Conservation (phyloP, 331 rosid species). For the Phaseolus coccineus region DNA sequence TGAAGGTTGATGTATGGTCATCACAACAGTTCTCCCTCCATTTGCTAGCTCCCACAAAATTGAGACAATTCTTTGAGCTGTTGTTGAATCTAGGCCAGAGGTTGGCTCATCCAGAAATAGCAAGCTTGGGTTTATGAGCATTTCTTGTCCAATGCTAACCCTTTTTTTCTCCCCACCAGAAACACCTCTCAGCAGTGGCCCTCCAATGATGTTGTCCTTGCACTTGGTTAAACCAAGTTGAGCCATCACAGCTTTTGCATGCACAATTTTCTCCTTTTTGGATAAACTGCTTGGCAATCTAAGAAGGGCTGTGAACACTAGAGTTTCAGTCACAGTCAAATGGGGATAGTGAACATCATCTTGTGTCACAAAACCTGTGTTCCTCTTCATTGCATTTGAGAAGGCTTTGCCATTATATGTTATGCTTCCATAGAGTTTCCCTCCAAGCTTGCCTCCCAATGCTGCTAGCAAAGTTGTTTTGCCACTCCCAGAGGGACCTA, state of each 20-base stretch:
- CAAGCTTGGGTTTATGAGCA: slow-evolving; percentile 73
- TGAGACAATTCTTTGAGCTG: slow-evolving; percentile 64
- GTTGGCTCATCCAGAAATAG: slow-evolving; percentile 77
- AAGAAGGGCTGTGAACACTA: slow-evolving; percentile 68
- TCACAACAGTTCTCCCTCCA: slow-evolving; percentile 62
- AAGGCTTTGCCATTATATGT: slow-evolving; percentile 61
- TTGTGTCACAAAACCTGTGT: slow-evolving; percentile 69
- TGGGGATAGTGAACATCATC: slow-evolving; percentile 71
- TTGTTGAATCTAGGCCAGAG: slow-evolving; percentile 74
- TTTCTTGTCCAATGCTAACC: slow-evolving; percentile 78
- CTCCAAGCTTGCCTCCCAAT: slow-evolving; percentile 62
- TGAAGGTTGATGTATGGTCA: slow-evolving; percentile 83
- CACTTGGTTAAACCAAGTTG: slow-evolving; percentile 64
- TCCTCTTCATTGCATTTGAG: slow-evolving; percentile 60
- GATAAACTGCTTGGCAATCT: slow-evolving; percentile 57
- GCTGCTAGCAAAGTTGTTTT: slow-evolving; percentile 74
- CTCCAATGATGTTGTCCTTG: slow-evolving; percentile 58
- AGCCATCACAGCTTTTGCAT: slow-evolving; percentile 52
- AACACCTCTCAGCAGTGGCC: slow-evolving; percentile 53
- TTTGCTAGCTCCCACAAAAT: slow-evolving; percentile 62
- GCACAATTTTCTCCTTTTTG: slow-evolving; percentile 46
- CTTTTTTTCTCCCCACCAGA: slow-evolving; percentile 79
- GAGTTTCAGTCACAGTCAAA: slow-evolving; percentile 68
- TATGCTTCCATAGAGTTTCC: slow-evolving; percentile 59
- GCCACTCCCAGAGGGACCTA: slow-evolving; percentile 86